phyloP scores from a whole-genome alignment of 129 eudicot genomes.

The Lactuca sativa region DNA sequence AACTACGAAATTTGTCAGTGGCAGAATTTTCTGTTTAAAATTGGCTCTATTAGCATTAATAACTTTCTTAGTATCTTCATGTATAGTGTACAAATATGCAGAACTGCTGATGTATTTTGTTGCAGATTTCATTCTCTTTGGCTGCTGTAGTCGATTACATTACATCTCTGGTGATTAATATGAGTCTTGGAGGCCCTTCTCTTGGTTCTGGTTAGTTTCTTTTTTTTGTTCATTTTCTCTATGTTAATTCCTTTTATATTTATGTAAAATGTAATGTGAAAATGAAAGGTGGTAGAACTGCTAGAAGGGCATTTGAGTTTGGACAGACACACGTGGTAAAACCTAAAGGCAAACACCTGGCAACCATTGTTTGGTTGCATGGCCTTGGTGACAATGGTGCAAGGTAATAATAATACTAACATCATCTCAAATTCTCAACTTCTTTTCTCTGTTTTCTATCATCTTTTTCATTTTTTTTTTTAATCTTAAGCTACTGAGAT shows the following conservation, averaged over 20 bases:
- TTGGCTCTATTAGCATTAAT: too few species aligned
- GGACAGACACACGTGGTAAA: constrained; percentile 70
- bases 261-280: constrained; percentile 12
- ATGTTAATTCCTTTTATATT: neutral
- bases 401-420: constrained; percentile 42
- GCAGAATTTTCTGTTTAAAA: neutral
- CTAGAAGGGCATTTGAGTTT: constrained; percentile 57
- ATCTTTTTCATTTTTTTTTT: constrained; percentile 2
- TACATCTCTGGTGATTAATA: constrained; percentile 33
- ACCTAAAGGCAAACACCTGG: constrained; percentile 87
- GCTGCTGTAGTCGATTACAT: constrained; percentile 15
- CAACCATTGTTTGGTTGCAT: constrained; percentile 88
- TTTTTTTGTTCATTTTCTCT: constrained; percentile 12
- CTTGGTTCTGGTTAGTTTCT: constrained; percentile 61
- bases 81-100: neutral
- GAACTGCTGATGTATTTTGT: constrained; percentile 9
- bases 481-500: constrained; percentile 10
- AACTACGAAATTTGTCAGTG: neutral
- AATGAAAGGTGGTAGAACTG: constrained; percentile 52
- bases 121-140: constrained; percentile 28
- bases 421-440: neutral
- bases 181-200: constrained; percentile 68
- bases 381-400: constrained; percentile 89
- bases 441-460: neutral
- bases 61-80: neutral